Conservation (phyloP, 179 eudicot species). For the Silene noctiflora region DNA sequence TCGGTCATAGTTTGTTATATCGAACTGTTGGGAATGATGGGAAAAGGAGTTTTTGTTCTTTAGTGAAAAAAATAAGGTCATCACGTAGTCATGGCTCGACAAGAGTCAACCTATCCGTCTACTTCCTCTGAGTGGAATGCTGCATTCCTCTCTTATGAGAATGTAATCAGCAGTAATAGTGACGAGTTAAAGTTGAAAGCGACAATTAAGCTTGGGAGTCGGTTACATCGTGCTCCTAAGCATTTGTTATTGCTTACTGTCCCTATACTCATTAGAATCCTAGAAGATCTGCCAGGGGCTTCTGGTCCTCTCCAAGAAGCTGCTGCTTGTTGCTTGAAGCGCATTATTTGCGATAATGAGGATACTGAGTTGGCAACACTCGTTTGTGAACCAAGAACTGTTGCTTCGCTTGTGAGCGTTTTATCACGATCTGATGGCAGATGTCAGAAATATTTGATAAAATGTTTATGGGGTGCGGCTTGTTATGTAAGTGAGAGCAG, state of each 20-base stretch:
- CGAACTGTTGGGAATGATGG: background rate
- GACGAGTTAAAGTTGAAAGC: slow-evolving; percentile 35
- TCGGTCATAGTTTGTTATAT: background rate
- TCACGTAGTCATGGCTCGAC: slow-evolving; percentile 15
- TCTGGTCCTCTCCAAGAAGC: slow-evolving; percentile 35
- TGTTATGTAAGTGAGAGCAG: slow-evolving; percentile 39
- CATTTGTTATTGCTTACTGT: slow-evolving; percentile 31
- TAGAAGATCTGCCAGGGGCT: slow-evolving; percentile 19
- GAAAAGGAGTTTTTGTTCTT: background rate
- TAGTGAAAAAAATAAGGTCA: background rate
- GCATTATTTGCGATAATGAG: slow-evolving; percentile 34
- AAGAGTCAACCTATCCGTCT: slow-evolving; percentile 13
- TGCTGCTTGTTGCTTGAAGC: slow-evolving; percentile 42
- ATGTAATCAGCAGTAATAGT: slow-evolving; percentile 28
- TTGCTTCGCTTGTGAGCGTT: slow-evolving; percentile 41
- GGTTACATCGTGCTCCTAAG: slow-evolving; percentile 40
- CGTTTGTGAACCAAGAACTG: slow-evolving; percentile 39
- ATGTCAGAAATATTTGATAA: slow-evolving; percentile 36
- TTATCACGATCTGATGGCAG: slow-evolving; percentile 33
- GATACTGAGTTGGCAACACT: slow-evolving; percentile 40
- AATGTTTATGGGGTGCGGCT: slow-evolving; percentile 50
- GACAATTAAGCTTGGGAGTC: slow-evolving; percentile 34
- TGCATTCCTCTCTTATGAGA: slow-evolving; percentile 31
- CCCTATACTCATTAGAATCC: slow-evolving; percentile 36
- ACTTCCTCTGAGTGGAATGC: slow-evolving; percentile 41